phyloP scores from a whole-genome alignment of 805 yeast genomes.

The Candida endomychidarum region DNA sequence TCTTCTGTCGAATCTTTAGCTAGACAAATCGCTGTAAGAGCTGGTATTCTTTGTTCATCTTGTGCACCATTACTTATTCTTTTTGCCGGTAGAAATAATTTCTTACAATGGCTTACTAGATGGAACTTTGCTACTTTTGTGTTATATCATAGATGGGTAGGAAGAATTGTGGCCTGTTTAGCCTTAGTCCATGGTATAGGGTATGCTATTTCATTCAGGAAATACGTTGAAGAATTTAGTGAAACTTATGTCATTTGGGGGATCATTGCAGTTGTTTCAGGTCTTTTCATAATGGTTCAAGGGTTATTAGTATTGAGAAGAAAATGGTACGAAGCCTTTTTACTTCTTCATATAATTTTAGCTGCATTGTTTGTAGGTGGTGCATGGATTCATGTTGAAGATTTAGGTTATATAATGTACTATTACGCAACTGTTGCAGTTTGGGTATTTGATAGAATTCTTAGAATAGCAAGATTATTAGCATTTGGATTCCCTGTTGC shows the following conservation, averaged over 20 bases:
- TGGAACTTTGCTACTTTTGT: constrained; percentile 49
- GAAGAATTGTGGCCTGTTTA: constrained; percentile 30
- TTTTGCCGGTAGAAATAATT: constrained; percentile 64
- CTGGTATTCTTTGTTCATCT: constrained; percentile 49
- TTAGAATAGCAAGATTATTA: constrained; percentile 27
- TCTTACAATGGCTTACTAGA: constrained; percentile 58
- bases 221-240: constrained; percentile 15
- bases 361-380: constrained; percentile 46
- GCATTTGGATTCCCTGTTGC: constrained; percentile 38
- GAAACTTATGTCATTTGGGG: constrained; percentile 34
- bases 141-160: constrained; percentile 47
- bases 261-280: constrained; percentile 36
- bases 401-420: constrained; percentile 31
- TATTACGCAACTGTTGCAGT: constrained; percentile 33
- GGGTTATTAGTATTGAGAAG: constrained; percentile 35
- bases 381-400: constrained; percentile 42
- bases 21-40: constrained; percentile 47
- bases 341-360: constrained; percentile 33
- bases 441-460: constrained; percentile 37
- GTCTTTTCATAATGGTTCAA: constrained; percentile 30
- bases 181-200: constrained; percentile 32
- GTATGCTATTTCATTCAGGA: constrained; percentile 21
- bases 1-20: constrained; percentile 20
- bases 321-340: constrained; percentile 37
- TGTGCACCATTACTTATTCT: constrained; percentile 52